phyloP scores from a whole-genome alignment of 1,284 basidiomycete genomes.

The Trichosporon asahii region DNA sequence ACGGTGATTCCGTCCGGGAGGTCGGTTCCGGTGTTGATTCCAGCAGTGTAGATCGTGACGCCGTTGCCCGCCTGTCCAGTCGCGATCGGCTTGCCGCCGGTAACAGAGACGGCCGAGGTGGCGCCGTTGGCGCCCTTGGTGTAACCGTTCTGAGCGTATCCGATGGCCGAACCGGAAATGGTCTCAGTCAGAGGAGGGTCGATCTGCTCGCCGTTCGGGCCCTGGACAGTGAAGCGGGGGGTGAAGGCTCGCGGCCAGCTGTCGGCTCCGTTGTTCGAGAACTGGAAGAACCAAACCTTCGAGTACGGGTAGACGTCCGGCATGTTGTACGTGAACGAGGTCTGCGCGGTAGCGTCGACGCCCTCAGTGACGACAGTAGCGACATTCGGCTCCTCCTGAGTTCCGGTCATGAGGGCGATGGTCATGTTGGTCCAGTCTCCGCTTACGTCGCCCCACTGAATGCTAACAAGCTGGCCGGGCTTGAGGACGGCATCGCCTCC shows the following conservation, averaged over 20 bases:
- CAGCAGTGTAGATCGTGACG: conserved; percentile 21
- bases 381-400: conserved; percentile 35
- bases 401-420: conserved; percentile 50
- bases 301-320: conserved; percentile 51
- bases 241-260: conserved; percentile 43
- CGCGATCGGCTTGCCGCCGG: not conserved
- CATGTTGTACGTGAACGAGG: conserved; percentile 29
- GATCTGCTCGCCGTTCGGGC: conserved; percentile 40
- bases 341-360: conserved; percentile 40
- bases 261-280: conserved; percentile 35
- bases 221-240: conserved; percentile 52
- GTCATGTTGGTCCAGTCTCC: conserved; percentile 50
- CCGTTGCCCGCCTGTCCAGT: conserved; percentile 19
- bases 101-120: not conserved
- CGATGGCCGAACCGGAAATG: conserved; percentile 41
- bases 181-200: conserved; percentile 38
- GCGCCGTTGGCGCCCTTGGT: not conserved
- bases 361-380: conserved; percentile 36
- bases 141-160: conserved; percentile 3
- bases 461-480: conserved; percentile 38
- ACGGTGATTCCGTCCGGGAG: conserved; percentile 15
- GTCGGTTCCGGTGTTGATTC: conserved; percentile 15
- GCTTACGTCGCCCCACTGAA: conserved; percentile 49
- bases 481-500: conserved; percentile 41
- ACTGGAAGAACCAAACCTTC: conserved; percentile 53